Conservation (phyloP, 192 early-diverging fungal species). For the Funneliformis geosporum region DNA sequence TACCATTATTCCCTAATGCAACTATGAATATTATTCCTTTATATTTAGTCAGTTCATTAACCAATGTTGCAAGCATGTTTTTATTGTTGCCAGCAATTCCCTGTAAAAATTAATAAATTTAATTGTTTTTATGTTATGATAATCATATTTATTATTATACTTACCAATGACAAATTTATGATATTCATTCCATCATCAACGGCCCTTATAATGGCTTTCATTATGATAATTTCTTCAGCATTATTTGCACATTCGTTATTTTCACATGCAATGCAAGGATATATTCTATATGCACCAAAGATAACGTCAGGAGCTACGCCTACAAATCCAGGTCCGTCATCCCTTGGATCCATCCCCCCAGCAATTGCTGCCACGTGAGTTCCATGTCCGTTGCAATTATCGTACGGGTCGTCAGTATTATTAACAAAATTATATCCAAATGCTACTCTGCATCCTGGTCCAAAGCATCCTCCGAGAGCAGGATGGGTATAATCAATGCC, state of each 20-base stretch:
- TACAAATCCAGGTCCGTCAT: conserved; percentile 40
- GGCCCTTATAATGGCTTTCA: background rate
- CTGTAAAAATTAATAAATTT: background rate
- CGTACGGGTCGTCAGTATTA: conserved; percentile 56
- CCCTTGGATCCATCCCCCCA: conserved; percentile 43
- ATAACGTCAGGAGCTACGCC: conserved; percentile 69
- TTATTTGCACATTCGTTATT: conserved; percentile 46
- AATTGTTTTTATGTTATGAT: too few species aligned
- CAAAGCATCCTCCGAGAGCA: conserved; percentile 60
- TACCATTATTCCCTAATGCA: conserved; percentile 78
- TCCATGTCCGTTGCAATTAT: conserved; percentile 66
- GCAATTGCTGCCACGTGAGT: conserved; percentile 68
- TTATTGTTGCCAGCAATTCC: conserved; percentile 42
- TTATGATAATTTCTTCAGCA: background rate
- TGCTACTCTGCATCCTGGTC: conserved; percentile 51
- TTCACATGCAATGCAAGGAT: conserved; percentile 50
- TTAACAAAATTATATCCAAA: conserved; percentile 65
- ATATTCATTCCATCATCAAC: background rate
- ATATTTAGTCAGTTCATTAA: conserved; percentile 41
- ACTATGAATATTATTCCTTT: conserved; percentile 37
- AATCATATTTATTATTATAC: background rate
- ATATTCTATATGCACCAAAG: conserved; percentile 63
- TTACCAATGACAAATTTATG: background rate
- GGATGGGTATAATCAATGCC: conserved; percentile 62
- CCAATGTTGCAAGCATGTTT: conserved; percentile 50